These are phyloP conservation scores for Lichtheimia ornata DNA, from an alignment of 371 early-diverging fungal species.

Conservation along the genomic window DNA sequence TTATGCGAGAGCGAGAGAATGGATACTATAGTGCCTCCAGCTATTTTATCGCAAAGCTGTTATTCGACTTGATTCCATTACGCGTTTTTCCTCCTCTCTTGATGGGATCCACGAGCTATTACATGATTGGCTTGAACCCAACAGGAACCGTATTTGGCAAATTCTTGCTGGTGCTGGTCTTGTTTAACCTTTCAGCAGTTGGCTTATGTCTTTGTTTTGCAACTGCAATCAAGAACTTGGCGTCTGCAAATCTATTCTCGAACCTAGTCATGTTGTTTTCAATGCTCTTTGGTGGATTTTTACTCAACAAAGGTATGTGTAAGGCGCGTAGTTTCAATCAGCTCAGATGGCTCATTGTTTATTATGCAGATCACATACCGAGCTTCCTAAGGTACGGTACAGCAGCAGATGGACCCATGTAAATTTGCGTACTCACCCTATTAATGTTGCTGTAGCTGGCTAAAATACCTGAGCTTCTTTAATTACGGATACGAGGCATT, in stretches of 20 bases:
- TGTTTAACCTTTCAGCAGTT: slow-evolving; percentile 83
- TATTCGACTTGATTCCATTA: slow-evolving; percentile 83
- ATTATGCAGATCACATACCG: slow-evolving; percentile 43
- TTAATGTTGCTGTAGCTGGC: slow-evolving; percentile 44
- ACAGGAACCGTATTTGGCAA: slow-evolving; percentile 64
- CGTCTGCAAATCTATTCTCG: slow-evolving; percentile 77
- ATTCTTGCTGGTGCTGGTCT: slow-evolving; percentile 78
- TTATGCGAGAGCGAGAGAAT: slow-evolving; percentile 82
- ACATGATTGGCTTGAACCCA: slow-evolving; percentile 78
- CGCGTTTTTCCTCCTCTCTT: slow-evolving; percentile 85
- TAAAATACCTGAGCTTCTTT: slow-evolving; percentile 82
- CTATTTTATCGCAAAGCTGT: slow-evolving; percentile 72
- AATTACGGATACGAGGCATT: slow-evolving; percentile 88
- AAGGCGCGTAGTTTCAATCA: slow-evolving; percentile 6
- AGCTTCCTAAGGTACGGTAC: slow-evolving; percentile 36
- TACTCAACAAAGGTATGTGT: slow-evolving; percentile 75
- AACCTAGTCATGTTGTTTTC: slow-evolving; percentile 82
- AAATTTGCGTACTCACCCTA: too few species aligned
- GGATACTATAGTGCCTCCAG: slow-evolving; percentile 78
- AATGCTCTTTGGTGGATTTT: slow-evolving; percentile 87
- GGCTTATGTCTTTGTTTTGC: slow-evolving; percentile 81
- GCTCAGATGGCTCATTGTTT: slow-evolving; percentile 6
- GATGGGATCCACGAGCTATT: slow-evolving; percentile 80
- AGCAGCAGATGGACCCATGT: too few species aligned
- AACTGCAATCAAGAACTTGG: slow-evolving; percentile 66